These are phyloP conservation scores for Scutellaria galericulata DNA, from an alignment of 257 asterid genomes.

Conservation along the genomic window DNA sequence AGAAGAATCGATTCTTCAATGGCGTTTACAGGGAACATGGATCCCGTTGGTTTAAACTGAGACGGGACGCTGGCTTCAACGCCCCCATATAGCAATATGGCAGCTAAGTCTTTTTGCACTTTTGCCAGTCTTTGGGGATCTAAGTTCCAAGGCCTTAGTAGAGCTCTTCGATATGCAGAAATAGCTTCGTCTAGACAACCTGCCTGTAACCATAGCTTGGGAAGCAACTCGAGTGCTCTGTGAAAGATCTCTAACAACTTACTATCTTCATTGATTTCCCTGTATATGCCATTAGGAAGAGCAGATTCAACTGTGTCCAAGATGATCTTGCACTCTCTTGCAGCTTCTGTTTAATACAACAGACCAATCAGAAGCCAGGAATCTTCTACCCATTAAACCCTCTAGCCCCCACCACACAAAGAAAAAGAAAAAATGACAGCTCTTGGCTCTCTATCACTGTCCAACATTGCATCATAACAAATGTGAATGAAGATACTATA, in stretches of 20 bases:
- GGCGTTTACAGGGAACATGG: slow-evolving; percentile 43
- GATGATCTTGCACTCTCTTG: slow-evolving; percentile 80
- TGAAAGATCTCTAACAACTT: slow-evolving; percentile 83
- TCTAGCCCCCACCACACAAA: not conserved
- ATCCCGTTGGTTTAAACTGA: slow-evolving; percentile 41
- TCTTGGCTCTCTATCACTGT: not conserved
- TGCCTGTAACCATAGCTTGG: slow-evolving; percentile 68
- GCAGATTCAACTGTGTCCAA: slow-evolving; percentile 86
- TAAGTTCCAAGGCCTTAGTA: slow-evolving; percentile 77
- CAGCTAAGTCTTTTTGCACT: slow-evolving; percentile 75
- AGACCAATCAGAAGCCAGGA: slow-evolving; percentile 24
- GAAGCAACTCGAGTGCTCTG: slow-evolving; percentile 78
- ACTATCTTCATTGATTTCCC: slow-evolving; percentile 55
- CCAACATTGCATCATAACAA: not conserved
- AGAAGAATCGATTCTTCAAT: slow-evolving; percentile 84
- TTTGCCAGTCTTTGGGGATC: slow-evolving; percentile 66
- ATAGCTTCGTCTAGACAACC: slow-evolving; percentile 80
- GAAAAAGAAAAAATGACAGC: not conserved
- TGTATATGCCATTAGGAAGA: slow-evolving; percentile 64
- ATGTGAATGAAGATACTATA: not conserved
- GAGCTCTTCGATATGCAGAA: slow-evolving; percentile 68
- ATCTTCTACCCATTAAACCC: slow-evolving; percentile 1
- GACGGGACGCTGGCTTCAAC: slow-evolving; percentile 62
- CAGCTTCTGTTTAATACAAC: slow-evolving; percentile 64
- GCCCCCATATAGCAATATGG: slow-evolving; percentile 70